Conservation (phyloP, 2,329 filamentous ascomycete species). For the Fonsecaea erecta region DNA sequence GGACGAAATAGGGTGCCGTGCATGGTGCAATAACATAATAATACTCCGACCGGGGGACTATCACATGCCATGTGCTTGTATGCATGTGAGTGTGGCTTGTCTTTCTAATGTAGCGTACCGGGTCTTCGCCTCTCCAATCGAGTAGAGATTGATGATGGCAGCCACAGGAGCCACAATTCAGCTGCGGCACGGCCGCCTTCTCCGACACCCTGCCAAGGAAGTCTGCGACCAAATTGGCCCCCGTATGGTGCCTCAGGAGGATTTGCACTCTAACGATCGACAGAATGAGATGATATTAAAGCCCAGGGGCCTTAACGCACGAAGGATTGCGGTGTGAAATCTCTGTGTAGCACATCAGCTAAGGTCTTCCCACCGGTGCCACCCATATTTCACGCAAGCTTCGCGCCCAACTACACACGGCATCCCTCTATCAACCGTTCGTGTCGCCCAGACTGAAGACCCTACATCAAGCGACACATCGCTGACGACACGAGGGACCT, state of each 20-base stretch:
- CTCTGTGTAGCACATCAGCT: constrained; percentile 1
- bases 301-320: neutral
- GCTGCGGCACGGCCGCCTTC: constrained; percentile 13
- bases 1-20: neutral
- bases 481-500: neutral
- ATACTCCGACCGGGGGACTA: neutral
- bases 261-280: neutral
- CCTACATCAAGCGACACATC: neutral
- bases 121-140: neutral
- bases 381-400: neutral
- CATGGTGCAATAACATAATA: too few relatives aligned
- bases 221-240: constrained; percentile 9
- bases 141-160: neutral
- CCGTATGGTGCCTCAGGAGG: constrained; percentile 12
- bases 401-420: neutral
- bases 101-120: neutral
- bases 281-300: constrained; percentile 1
- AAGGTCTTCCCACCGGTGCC: neutral
- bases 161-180: constrained; percentile 14
- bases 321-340: constrained; percentile 7
- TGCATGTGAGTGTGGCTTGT: neutral
- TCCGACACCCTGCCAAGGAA: neutral
- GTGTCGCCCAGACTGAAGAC: neutral
- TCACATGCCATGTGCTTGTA: constrained; percentile 3
- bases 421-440: neutral